A percentile compares a stretch with the other conserved stretches of the same genome.
Conservation (phyloP, 768 basidiomycete genomes). For the Trametes sanguinea region DNA sequence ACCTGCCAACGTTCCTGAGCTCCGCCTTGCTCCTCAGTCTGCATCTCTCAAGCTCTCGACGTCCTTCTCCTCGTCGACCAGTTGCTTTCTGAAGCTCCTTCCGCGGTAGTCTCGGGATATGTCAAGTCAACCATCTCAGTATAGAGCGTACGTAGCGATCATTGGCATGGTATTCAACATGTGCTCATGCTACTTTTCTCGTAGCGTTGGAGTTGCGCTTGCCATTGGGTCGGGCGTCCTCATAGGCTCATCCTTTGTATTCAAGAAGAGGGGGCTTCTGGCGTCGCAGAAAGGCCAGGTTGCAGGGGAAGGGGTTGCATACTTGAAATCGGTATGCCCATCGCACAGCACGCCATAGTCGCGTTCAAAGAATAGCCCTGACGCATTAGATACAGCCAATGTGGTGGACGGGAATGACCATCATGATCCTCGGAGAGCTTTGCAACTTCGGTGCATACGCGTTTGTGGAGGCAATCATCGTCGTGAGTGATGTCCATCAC, state of each 20-base stretch:
- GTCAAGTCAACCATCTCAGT: conserved; percentile 3
- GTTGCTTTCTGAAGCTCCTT: not conserved
- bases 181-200: not conserved
- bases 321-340: conserved; percentile 34
- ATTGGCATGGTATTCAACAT: not conserved
- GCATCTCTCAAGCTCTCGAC: not conserved
- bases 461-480: conserved; percentile 86
- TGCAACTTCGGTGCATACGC: conserved; percentile 60
- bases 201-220: conserved; percentile 35
- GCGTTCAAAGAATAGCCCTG: not conserved
- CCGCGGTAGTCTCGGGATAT: no score
- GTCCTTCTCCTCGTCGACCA: not conserved
- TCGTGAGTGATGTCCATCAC: conserved; percentile 47
- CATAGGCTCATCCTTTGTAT: conserved; percentile 52
- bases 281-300: conserved; percentile 33
- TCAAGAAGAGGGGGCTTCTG: conserved; percentile 57
- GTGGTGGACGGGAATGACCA: conserved; percentile 58
- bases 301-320: conserved; percentile 37
- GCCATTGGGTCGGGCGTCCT: conserved; percentile 47
- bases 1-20: not conserved
- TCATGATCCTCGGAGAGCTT: conserved; percentile 35
- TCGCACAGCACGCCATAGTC: no score
- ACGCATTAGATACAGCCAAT: conserved; percentile 31
- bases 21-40: not conserved
- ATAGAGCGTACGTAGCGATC: conserved; percentile 1